Evolutionary conservation across 2,329 filamentous ascomycete species (phyloP), one percentile per base, ranked within the genome.

Genomic region (Ceratocystis lukuohia): DNA sequence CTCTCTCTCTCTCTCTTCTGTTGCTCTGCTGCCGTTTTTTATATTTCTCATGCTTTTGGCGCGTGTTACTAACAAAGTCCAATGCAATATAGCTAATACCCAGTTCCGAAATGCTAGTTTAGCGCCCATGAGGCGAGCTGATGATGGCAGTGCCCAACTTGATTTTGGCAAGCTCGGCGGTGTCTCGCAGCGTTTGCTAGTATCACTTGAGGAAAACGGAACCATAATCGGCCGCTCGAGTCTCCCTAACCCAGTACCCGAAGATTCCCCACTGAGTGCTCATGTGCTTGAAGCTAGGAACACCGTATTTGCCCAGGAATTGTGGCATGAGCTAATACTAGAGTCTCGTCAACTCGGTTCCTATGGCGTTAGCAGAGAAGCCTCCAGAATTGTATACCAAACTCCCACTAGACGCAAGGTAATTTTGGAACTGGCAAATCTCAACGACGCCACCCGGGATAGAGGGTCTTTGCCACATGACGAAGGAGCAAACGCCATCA

Each of bases 271-370:
- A 1, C 77, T 92, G 7, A 84, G 90, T 70, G 80, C 84, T 37
- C 81, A 86, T 8, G 88, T 95, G 41, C 82, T 87, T 20, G 84
- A 89, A 71, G 88, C 89, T 1, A 82, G 89, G 66, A 88, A 94
- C 74, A 90, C 88, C 62, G 80, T 93, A 22, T 91, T 89, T 71
- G 85, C 89, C 33, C 87, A 92, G 72, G 94, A 99, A 73, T 77
- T 99, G 1, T 96, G 91, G 82, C 86, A 96, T 71, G 94, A 99
- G 75, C 80, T 97, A 68, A 86, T 87, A 64, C 83, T 90, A 20
- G 94, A 99, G 75, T 86, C 88, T 0, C 87, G 91, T 17, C 81
- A 81, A 0, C 78, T 96, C 25, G 80, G 87, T 2, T 84, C 86
- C 10, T 86, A 89, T 68, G 84, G 87, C 8, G 86, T 96, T 12